Base-by-base conservation (phyloP, 768 basidiomycete species). In the Boletus fagicola region DNA sequence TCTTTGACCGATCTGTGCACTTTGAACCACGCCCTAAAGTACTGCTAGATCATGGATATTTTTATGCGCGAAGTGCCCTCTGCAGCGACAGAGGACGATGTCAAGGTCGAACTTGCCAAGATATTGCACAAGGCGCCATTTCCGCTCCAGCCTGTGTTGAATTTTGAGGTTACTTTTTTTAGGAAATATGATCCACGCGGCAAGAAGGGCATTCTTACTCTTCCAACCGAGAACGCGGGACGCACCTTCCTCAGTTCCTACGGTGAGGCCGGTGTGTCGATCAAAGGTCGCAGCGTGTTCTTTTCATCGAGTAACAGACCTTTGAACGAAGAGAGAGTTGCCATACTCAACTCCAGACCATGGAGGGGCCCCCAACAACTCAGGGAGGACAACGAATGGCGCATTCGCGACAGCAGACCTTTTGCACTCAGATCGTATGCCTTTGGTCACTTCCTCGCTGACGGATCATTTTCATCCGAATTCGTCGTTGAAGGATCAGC, bases 401-500 rank as follows among this genome's bases (percentile, higher is more conserved):
- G 68, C 46, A 58, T 67, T 4, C 54, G 13, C 5, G 51, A 66
- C 22, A 69, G 72, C 0, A 65, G 39, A 39, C 62, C 69, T 2
- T 68, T 64, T 36, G 20, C 15, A 1, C 69, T 76, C 31, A 42
- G 38, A 4, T 60, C 59, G 10, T 76, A 65, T 35, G 66, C 67
- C 8, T 76, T 76, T 49, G 76, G 76, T 1, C 76, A 68, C 13
- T 74, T 77, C 49, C 71, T 69, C 38, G 6, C 47, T 9, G 74
- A 77, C 33, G 71, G 69, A 1, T 59, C 66, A 2, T 77, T 77
- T 57, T 71, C 74, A 20, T 57, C 69, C 11, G 74, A 77, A 54
- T 62, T 67, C 7, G 51, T 59, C 18, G 62, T 58, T 20, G 44
- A 56, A 40, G 75, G 72, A 48, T 36, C 45, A 31, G 64, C 73